A percentile compares a stretch with the other conserved stretches of the same genome.
These are phyloP conservation scores for Moricandia arvensis DNA, from an alignment of 345 rosid species.

Conservation along the genomic window DNA sequence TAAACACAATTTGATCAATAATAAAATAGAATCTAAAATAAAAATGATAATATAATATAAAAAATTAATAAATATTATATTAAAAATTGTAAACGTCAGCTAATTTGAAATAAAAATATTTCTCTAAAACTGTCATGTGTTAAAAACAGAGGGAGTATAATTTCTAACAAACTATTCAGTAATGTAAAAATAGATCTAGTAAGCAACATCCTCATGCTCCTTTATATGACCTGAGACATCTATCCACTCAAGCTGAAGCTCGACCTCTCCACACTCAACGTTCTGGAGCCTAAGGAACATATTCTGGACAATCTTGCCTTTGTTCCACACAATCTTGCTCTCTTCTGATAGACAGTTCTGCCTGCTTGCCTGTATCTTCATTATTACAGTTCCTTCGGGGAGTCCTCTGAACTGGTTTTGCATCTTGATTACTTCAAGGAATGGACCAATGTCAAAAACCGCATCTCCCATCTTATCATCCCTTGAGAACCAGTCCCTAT, in stretches of 20 bases:
- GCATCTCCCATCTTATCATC: constrained; percentile 94
- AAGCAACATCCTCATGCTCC: not conserved
- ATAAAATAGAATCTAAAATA: too few species aligned
- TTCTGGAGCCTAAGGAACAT: constrained; percentile 52
- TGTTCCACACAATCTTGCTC: constrained; percentile 49
- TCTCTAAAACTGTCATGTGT: too few species aligned
- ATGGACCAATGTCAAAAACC: constrained; percentile 49
- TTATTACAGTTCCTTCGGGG: constrained; percentile 53
- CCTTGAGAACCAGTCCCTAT: constrained; percentile 57
- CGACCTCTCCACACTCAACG: constrained; percentile 63
- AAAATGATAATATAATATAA: too few species aligned
- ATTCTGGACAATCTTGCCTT: constrained; percentile 58
- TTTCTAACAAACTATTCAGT: not conserved
- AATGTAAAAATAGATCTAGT: not conserved
- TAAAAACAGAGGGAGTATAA: too few species aligned
- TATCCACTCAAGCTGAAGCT: constrained; percentile 64
- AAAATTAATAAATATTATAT: too few species aligned
- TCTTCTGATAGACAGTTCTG: constrained; percentile 60
- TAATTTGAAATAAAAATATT: too few species aligned
- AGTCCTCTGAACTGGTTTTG: constrained; percentile 32
- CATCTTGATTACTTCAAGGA: constrained; percentile 52
- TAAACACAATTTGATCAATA: too few species aligned
- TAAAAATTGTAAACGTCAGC: too few species aligned
- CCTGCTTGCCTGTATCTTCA: constrained; percentile 46
- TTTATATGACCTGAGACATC: constrained; percentile 28